These are phyloP conservation scores for Nicotiana noctiflora DNA, from an alignment of 257 asterid genomes.

Conservation along the genomic window DNA sequence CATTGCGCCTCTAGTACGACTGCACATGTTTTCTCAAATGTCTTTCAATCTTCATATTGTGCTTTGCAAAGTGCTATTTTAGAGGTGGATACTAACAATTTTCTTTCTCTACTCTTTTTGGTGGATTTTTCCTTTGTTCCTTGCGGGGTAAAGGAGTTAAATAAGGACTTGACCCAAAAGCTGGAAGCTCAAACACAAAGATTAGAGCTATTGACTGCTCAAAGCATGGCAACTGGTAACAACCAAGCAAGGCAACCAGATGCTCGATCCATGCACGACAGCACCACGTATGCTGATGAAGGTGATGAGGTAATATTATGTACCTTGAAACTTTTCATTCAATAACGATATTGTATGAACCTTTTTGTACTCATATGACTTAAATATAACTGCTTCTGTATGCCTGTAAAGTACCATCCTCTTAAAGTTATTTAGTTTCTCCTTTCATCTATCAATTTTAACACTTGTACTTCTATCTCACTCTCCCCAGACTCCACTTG, in stretches of 20 bases:
- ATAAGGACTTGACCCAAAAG: constrained; percentile 73
- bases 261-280: constrained; percentile 27
- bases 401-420: background rate
- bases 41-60: background rate
- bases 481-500: too few relatives aligned
- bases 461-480: background rate
- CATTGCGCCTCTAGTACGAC: background rate
- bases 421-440: background rate
- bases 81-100: background rate
- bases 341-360: background rate
- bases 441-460: background rate
- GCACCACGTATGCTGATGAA: constrained; percentile 72
- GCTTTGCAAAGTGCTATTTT: background rate
- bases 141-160: constrained; percentile 52
- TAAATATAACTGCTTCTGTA: background rate
- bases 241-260: constrained; percentile 44
- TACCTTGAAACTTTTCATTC: background rate
- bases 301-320: constrained; percentile 78
- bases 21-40: background rate
- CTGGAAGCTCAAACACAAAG: constrained; percentile 95
- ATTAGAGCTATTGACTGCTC: constrained; percentile 83
- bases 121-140: constrained; percentile 10
- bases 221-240: constrained; percentile 66
- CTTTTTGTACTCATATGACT: constrained; percentile 1
- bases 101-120: background rate